Evolutionary conservation across 2,329 filamentous ascomycete species (phyloP).

Genomic region (Neodidymelliopsis sp.): DNA sequence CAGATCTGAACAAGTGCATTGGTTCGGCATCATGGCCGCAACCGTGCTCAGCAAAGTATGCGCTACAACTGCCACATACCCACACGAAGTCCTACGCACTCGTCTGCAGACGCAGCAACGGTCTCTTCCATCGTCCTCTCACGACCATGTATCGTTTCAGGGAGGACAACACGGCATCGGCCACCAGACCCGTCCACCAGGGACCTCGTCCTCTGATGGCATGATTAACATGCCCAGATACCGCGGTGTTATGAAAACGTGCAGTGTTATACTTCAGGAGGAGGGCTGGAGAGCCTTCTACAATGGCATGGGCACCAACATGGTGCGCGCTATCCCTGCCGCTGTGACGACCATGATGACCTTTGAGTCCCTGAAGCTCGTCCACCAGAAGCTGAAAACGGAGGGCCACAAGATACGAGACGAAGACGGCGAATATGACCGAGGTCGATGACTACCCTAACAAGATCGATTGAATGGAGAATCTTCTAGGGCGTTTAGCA

Average conservation of each 20-base stretch:
- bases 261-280: conserved; percentile 82
- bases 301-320: conserved; percentile 95
- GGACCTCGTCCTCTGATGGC: conserved; percentile 61
- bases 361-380: conserved; percentile 77
- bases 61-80: conserved; percentile 94
- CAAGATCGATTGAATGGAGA: background rate
- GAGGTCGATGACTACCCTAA: background rate
- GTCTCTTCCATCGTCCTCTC: conserved; percentile 58
- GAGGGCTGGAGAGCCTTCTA: conserved; percentile 98
- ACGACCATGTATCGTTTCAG: conserved; percentile 60
- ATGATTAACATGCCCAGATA: conserved; percentile 68
- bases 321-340: conserved; percentile 93
- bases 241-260: conserved; percentile 80
- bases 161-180: conserved; percentile 42
- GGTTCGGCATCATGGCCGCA: conserved; percentile 83
- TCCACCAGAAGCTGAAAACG: conserved; percentile 60
- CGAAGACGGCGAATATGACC: conserved; percentile 17
- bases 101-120: conserved; percentile 92
- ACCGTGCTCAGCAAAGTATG: conserved; percentile 94
- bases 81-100: conserved; percentile 94
- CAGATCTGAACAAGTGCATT: conserved; percentile 70
- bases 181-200: conserved; percentile 55
- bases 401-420: conserved; percentile 53
- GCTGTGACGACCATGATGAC: conserved; percentile 98
- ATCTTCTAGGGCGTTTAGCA: conserved; percentile 27